A percentile compares a stretch with the other conserved stretches of the same genome.
Evolutionary conservation across 2,329 filamentous ascomycete species (phyloP).

Genomic region (Cladosporium austrohemisphaericum): DNA sequence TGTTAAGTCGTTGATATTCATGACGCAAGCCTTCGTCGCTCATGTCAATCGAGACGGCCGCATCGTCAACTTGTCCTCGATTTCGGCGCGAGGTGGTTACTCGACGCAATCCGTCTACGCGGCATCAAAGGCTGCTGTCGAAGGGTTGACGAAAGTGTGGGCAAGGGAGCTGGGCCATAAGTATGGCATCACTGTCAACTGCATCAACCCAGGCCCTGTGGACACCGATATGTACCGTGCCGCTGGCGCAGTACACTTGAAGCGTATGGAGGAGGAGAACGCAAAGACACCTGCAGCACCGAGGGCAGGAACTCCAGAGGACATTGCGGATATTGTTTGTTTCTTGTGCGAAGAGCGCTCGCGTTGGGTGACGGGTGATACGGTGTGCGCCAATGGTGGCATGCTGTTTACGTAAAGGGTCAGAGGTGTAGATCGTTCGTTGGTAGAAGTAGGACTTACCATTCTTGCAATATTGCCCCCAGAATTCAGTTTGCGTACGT

Average conservation of each 20-base stretch:
- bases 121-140: slow-evolving; percentile 18
- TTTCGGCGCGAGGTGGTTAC: slow-evolving; percentile 5
- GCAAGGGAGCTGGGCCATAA: slow-evolving; percentile 18
- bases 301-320: neutral
- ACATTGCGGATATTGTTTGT: slow-evolving; percentile 4
- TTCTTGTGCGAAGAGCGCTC: slow-evolving; percentile 10
- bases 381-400: slow-evolving; percentile 10
- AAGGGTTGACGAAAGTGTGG: slow-evolving; percentile 17
- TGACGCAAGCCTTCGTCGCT: slow-evolving; percentile 4
- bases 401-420: neutral
- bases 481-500: too few species aligned
- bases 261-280: neutral
- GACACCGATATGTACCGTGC: slow-evolving; percentile 19
- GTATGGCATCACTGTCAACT: slow-evolving; percentile 19
- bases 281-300: neutral
- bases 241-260: neutral
- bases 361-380: slow-evolving; percentile 3
- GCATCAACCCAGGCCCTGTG: slow-evolving; percentile 18
- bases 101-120: slow-evolving; percentile 4
- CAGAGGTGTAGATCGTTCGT: too few species aligned
- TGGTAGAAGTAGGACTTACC: too few species aligned
- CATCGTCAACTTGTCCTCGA: slow-evolving; percentile 10
- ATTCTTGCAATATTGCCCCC: too few species aligned
- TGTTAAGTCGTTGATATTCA: slow-evolving; percentile 1
- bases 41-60: neutral